Evolutionary conservation across 2,329 filamentous ascomycete species (phyloP), one percentile per base, ranked within the genome.

Genomic region (Trichoderma koningiopsis): DNA sequence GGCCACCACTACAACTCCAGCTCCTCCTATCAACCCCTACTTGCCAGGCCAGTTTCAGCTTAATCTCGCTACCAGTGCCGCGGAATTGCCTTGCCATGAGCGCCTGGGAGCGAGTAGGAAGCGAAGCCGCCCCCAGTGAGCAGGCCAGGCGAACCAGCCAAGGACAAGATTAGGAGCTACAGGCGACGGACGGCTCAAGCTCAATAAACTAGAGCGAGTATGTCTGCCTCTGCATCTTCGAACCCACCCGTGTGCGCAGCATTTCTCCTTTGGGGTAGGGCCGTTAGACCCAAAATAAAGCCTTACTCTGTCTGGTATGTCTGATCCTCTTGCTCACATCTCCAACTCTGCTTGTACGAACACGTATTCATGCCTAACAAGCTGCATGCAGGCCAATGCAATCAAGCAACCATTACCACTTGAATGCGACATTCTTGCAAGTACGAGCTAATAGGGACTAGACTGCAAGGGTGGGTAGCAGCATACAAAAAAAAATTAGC

Each of bases 321-420:
- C 49, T 43, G 8, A 55, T 14, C 22, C 16, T 56, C 33, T 29
- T 43, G 29, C 49, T 35, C 52, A 29, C 49, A 43, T 19, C 47
- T 55, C 47, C 60, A 29, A 35, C 61, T 56, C 52, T 24, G 37
- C 61, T 31, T 49, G 61, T 37, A 58, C 14, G 16, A 27, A 14
- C 19, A 66, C 53, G 63, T 53, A 58, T 66, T 66, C 63, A 35
- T 66, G 63, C 63, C 63, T 66, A 66, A 66, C 63, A 66, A 29
- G 63, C 63, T 49, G 63, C 63, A 58, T 53, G 53, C 52, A 13
- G 63, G 24, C 52, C 61, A 49, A 57, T 37, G 53, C 52, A 57
- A 10, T 55, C 16, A 47, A 47, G 62, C 27, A 40, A 58, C 29
- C n/a, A 49, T 37, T 22, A 49, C 37, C 24, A 35, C 53, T 56